phyloP scores from a whole-genome alignment of 768 basidiomycete species.

The Lyophyllum shimeji region DNA sequence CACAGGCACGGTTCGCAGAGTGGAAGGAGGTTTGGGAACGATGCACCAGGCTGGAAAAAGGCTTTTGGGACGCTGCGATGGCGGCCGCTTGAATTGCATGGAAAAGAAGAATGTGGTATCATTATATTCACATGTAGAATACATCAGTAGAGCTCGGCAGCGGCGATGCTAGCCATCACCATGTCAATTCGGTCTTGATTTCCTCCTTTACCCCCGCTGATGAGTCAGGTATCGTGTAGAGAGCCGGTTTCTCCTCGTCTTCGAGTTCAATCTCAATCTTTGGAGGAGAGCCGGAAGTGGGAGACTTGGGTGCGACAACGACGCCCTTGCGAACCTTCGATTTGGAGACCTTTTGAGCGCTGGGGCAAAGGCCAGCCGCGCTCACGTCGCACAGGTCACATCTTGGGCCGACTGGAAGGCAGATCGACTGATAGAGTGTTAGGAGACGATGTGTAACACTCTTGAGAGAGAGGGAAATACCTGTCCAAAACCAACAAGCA shows the following conservation, averaged over 20 bases:
- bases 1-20: constrained; percentile 53
- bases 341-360: constrained; percentile 36
- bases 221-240: constrained; percentile 5
- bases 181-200: constrained; percentile 8
- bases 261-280: constrained; percentile 35
- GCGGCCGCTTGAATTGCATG: constrained; percentile 8
- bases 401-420: constrained; percentile 61
- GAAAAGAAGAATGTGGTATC: background rate
- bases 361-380: constrained; percentile 60
- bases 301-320: constrained; percentile 1
- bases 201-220: constrained; percentile 1
- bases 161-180: background rate
- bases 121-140: background rate
- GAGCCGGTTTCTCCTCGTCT: constrained; percentile 15
- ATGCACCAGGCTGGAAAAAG: constrained; percentile 76
- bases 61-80: constrained; percentile 80
- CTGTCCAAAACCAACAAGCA: constrained; percentile 87
- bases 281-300: constrained; percentile 22
- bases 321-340: constrained; percentile 26
- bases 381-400: constrained; percentile 67
- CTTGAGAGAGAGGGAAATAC: constrained; percentile 36
- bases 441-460: background rate
- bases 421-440: constrained; percentile 50
- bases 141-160: background rate
- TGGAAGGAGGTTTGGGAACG: constrained; percentile 74